Evolutionary conservation across 2,329 filamentous ascomycete genomes (phyloP).

Genomic region (Penicillium janthinellum): DNA sequence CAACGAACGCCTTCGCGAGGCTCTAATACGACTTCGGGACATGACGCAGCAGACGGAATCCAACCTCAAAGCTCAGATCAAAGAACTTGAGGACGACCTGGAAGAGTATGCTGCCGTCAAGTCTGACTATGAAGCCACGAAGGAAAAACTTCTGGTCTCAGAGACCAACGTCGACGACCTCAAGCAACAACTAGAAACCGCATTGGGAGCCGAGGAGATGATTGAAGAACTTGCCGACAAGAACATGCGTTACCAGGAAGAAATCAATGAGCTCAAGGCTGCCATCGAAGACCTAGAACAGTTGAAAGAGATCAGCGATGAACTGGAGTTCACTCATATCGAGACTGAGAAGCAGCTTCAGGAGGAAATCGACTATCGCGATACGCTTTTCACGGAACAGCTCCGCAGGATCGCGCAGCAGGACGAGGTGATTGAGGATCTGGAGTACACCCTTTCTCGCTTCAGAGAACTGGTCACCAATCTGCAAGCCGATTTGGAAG

Average conservation of each 20-base stretch:
- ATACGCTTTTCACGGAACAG: constrained; percentile 81
- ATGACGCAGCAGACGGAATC: constrained; percentile 82
- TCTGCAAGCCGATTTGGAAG: constrained; percentile 82
- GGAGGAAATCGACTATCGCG: constrained; percentile 87
- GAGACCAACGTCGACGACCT: constrained; percentile 82
- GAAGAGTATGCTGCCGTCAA: constrained; percentile 68
- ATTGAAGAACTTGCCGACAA: constrained; percentile 88
- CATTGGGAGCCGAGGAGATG: constrained; percentile 86
- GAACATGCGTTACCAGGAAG: constrained; percentile 79
- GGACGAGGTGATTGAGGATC: constrained; percentile 77
- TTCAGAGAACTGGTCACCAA: constrained; percentile 88
- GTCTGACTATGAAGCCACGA: constrained; percentile 68
- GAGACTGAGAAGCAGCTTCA: constrained; percentile 94
- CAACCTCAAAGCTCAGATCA: constrained; percentile 74
- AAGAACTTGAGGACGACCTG: constrained; percentile 71
- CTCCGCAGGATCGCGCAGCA: constrained; percentile 71
- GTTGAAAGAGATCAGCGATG: constrained; percentile 89
- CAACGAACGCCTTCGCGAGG: constrained; percentile 84
- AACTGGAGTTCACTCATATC: constrained; percentile 89
- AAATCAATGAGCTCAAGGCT: constrained; percentile 78
- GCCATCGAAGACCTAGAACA: constrained; percentile 86
- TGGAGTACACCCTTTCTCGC: constrained; percentile 84
- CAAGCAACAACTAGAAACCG: constrained; percentile 85
- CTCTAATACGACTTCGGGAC: constrained; percentile 80
- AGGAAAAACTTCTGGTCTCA: constrained; percentile 71